Percentiles rank a stretch among this genome's conserved stretches.
These are phyloP conservation scores for Candida andamanensis DNA, from an alignment of 805 yeast genomes.

Conservation along the genomic window DNA sequence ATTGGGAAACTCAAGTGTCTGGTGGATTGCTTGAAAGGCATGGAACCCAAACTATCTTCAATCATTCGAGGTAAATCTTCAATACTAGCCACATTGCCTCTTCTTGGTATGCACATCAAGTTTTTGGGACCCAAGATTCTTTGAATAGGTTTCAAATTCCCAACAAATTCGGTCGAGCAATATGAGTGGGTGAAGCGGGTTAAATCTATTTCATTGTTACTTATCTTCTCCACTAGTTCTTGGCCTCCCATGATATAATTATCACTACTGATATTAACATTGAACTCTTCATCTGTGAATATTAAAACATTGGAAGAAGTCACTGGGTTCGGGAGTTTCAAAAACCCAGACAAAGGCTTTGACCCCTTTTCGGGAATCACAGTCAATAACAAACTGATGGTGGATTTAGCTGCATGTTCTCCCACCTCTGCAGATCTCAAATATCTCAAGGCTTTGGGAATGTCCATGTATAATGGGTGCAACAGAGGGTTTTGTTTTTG, in stretches of 20 bases:
- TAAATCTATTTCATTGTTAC: conserved; percentile 43
- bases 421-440: conserved; percentile 91
- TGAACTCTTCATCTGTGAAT: conserved; percentile 57
- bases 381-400: conserved; percentile 57
- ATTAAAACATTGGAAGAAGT: conserved; percentile 62
- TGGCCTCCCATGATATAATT: conserved; percentile 68
- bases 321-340: conserved; percentile 68
- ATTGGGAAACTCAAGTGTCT: conserved; percentile 60
- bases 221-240: conserved; percentile 61
- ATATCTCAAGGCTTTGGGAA: conserved; percentile 69
- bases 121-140: conserved; percentile 83
- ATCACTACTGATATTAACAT: conserved; percentile 39
- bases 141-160: conserved; percentile 64
- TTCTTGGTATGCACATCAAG: conserved; percentile 80
- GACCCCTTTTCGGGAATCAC: conserved; percentile 73
- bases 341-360: conserved; percentile 65
- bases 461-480: conserved; percentile 64
- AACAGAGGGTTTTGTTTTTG: conserved; percentile 36
- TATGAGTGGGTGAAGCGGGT: conserved; percentile 64
- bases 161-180: conserved; percentile 77
- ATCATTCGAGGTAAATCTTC: conserved; percentile 56
- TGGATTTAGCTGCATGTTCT: conserved; percentile 62
- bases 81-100: conserved; percentile 65
- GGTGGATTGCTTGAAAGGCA: conserved; percentile 73
- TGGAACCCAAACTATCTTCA: conserved; percentile 54